Conservation (phyloP, 768 basidiomycete species). For the Gloeostereum incarnatum region DNA sequence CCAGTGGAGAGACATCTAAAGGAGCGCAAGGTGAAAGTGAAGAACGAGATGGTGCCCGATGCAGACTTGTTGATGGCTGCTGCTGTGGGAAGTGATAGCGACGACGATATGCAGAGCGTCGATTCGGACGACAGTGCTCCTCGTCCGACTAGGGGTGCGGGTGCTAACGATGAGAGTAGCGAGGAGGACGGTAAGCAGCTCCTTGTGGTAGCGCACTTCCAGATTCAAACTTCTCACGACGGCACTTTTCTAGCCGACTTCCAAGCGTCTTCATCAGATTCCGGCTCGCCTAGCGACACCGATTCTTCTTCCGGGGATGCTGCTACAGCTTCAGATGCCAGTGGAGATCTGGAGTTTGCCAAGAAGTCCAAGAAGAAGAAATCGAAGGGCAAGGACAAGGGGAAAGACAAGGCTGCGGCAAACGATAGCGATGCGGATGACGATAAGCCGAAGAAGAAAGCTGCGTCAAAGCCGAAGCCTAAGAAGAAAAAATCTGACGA, state of each 20-base stretch:
- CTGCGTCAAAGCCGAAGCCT: constrained; percentile 40
- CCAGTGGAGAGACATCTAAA: constrained; percentile 77
- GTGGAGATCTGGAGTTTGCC: constrained; percentile 60
- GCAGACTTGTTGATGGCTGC: constrained; percentile 66
- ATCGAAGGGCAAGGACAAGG: constrained; percentile 31
- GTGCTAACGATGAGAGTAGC: constrained; percentile 74
- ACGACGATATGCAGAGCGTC: constrained; percentile 79
- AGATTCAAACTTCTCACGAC: too few relatives aligned
- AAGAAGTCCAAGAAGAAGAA: constrained; percentile 32
- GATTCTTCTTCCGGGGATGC: constrained; percentile 63
- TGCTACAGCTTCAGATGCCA: constrained; percentile 77
- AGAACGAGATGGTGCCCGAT: constrained; percentile 93
- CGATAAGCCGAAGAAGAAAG: constrained; percentile 26
- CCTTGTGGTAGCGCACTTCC: neutral
- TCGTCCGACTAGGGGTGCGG: constrained; percentile 34
- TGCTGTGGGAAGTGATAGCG: constrained; percentile 57
- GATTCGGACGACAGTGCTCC: constrained; percentile 61
- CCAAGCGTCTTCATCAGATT: constrained; percentile 74
- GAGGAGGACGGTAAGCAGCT: constrained; percentile 52
- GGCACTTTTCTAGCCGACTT: constrained; percentile 65
- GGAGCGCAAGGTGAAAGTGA: constrained; percentile 86
- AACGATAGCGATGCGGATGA: constrained; percentile 30
- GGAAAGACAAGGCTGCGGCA: constrained; percentile 22
- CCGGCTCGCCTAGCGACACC: constrained; percentile 76
- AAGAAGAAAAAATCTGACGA: constrained; percentile 28